Conservation (phyloP, 495 filamentous ascomycete species). For the Polyplosphaeria fusca region DNA sequence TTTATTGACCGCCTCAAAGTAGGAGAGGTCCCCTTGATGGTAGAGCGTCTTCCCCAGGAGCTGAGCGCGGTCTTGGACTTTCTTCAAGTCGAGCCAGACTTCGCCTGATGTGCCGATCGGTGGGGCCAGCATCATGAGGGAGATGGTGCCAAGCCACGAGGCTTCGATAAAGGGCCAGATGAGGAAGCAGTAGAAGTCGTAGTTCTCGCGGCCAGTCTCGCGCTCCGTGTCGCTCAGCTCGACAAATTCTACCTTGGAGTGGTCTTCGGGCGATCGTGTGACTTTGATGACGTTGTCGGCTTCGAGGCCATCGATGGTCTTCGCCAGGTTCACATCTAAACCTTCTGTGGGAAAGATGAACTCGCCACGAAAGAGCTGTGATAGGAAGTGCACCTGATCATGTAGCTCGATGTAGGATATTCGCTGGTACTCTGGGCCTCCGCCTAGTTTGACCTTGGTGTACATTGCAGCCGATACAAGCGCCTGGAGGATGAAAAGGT, state of each 20-base stretch:
- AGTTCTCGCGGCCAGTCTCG: slow-evolving; percentile 79
- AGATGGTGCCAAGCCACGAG: slow-evolving; percentile 83
- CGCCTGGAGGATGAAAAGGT: slow-evolving; percentile 90
- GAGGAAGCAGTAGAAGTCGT: slow-evolving; percentile 96
- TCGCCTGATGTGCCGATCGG: slow-evolving; percentile 56
- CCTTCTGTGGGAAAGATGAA: slow-evolving; percentile 95
- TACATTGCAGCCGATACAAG: slow-evolving; percentile 88
- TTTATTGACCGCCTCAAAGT: slow-evolving; percentile 98
- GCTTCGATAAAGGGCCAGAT: slow-evolving; percentile 98
- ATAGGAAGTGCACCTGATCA: slow-evolving; percentile 82
- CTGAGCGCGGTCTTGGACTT: slow-evolving; percentile 79
- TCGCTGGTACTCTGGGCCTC: slow-evolving; percentile 73
- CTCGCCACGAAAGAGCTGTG: slow-evolving; percentile 89
- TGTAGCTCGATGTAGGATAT: slow-evolving; percentile 68
- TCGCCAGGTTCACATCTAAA: slow-evolving; percentile 70
- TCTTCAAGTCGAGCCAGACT: slow-evolving; percentile 69
- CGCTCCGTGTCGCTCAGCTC: slow-evolving; percentile 76
- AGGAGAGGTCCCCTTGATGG: slow-evolving; percentile 92
- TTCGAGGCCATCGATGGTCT: slow-evolving; percentile 72
- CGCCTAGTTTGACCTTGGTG: slow-evolving; percentile 81
- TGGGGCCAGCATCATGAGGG: slow-evolving; percentile 79
- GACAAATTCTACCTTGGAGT: slow-evolving; percentile 54
- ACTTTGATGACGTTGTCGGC: slow-evolving; percentile 75
- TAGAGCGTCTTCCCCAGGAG: slow-evolving; percentile 93
- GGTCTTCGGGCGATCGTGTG: slow-evolving; percentile 48